Evolutionary conservation across 306 rosid species (phyloP).

Genomic region (Medicago lupulina): DNA sequence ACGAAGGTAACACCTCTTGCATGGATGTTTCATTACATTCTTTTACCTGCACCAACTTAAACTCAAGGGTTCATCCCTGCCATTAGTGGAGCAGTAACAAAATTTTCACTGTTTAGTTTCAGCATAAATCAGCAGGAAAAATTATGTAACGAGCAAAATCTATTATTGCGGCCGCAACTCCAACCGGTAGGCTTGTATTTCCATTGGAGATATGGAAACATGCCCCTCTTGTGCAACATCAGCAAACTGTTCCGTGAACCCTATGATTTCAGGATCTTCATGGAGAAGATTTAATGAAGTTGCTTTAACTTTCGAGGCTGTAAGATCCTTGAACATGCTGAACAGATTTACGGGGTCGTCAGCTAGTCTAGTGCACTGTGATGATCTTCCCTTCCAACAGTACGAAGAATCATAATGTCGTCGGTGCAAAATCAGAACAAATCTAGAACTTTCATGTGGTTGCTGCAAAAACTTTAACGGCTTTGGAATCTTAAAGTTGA

Average conservation of each 20-base stretch:
- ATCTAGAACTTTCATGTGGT: conserved; percentile 62
- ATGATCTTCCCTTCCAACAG: conserved; percentile 82
- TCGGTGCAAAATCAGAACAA: conserved; percentile 73
- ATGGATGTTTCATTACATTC: conserved; percentile 25
- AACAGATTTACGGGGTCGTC: conserved; percentile 71
- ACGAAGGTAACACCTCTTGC: conserved; percentile 31
- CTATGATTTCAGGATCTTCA: conserved; percentile 81
- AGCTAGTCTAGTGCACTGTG: conserved; percentile 72
- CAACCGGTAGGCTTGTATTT: conserved; percentile 88
- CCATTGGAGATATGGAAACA: conserved; percentile 83
- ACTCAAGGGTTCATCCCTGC: conserved; percentile 28
- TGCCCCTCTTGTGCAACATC: conserved; percentile 74
- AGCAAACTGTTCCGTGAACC: conserved; percentile 67
- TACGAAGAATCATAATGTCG: conserved; percentile 83
- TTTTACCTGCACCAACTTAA: conserved; percentile 41
- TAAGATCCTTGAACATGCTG: conserved; percentile 65
- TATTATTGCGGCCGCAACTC: conserved; percentile 61
- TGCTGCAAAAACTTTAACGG: conserved; percentile 74
- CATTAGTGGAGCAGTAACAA: conserved; percentile 30
- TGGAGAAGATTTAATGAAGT: conserved; percentile 90
- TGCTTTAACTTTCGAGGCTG: conserved; percentile 62
- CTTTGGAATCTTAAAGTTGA: conserved; percentile 87
- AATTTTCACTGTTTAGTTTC: conserved; percentile 20
- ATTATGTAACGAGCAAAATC: conserved; percentile 24
- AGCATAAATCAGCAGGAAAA: conserved; percentile 37